Base-by-base conservation (phyloP, 225 moss, liverwort and hornwort genomes). In the Pleurozium schreberi region DNA sequence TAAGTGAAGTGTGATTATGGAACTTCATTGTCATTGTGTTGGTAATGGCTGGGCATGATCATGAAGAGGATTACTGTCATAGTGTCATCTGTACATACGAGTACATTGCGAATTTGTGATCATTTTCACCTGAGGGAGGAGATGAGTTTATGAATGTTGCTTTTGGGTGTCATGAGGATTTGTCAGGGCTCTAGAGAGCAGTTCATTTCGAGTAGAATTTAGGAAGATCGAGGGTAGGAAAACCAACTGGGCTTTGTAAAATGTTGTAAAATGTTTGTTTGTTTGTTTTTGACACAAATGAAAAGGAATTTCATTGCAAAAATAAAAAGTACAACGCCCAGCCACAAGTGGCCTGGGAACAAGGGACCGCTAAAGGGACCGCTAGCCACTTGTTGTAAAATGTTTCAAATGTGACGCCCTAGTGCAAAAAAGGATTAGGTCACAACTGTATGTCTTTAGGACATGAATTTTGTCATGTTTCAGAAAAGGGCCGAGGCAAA, bases 331-430 rank as follows among this genome's bases (percentile, higher is more conserved):
- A n/a, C n/a, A n/a, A n/a, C n/a, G n/a, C n/a, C n/a, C n/a, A n/a
- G n/a, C n/a, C n/a, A n/a, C n/a, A n/a, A n/a, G n/a, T n/a, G n/a
- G n/a, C n/a, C n/a, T n/a, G n/a, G n/a, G n/a, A n/a, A n/a, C n/a
- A n/a, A n/a, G n/a, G n/a, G n/a, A n/a, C n/a, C n/a, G n/a, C n/a
- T n/a, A n/a, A n/a, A n/a, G n/a, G n/a, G n/a, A n/a, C n/a, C n/a
- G n/a, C n/a, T n/a, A n/a, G n/a, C n/a, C n/a, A n/a, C n/a, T n/a
- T n/a, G 5, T 10, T 78, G 16, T 0, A 16, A 57, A n/a, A 38
- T 57, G 78, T 23, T 57, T 55, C 26, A 26, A 38, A 55, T 55
- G 55, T 38, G 16, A 18, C 1, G 0, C 10, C 4, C 1, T 0
- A 22, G 36, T 13, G 50, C 55, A 5, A 14, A 34, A 33, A 76